Conservation (phyloP, 305 asterid genomes). For the Euphrasia arctica region DNA sequence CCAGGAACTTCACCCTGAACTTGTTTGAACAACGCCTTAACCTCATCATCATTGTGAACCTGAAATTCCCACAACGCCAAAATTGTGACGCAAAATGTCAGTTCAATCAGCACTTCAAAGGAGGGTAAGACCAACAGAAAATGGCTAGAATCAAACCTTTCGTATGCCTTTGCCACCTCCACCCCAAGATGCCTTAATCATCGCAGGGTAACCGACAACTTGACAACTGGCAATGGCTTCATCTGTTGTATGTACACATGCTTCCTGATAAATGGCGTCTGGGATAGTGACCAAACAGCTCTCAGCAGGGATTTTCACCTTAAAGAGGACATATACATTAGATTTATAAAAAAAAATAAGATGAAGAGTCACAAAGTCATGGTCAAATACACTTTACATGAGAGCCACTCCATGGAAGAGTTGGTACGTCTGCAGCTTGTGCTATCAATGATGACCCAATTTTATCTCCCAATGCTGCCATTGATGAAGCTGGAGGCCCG, state of each 20-base stretch:
- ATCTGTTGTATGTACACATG: constrained; percentile 94
- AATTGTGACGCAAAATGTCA: background rate
- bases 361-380: constrained; percentile 21
- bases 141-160: constrained; percentile 56
- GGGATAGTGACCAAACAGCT: constrained; percentile 80
- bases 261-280: constrained; percentile 72
- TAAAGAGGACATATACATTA: constrained; percentile 23
- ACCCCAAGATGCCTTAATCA: constrained; percentile 99
- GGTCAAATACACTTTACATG: constrained; percentile 51
- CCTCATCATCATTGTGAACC: constrained; percentile 98
- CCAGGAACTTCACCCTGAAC: constrained; percentile 99
- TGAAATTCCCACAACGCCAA: constrained; percentile 27
- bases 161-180: constrained; percentile 99
- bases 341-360: constrained; percentile 15
- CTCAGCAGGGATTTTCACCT: constrained; percentile 82
- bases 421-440: constrained; percentile 98
- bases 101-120: constrained; percentile 6
- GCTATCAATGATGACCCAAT: constrained; percentile 97
- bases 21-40: constrained; percentile 96
- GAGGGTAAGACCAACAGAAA: constrained; percentile 8
- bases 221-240: constrained; percentile 97
- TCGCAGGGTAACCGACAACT: constrained; percentile 97
- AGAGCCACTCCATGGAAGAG: constrained; percentile 99
- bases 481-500: constrained; percentile 87
- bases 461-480: constrained; percentile 98